Conservation (phyloP, 176 grass and related monocot genomes). For the Musa schizocarpa region DNA sequence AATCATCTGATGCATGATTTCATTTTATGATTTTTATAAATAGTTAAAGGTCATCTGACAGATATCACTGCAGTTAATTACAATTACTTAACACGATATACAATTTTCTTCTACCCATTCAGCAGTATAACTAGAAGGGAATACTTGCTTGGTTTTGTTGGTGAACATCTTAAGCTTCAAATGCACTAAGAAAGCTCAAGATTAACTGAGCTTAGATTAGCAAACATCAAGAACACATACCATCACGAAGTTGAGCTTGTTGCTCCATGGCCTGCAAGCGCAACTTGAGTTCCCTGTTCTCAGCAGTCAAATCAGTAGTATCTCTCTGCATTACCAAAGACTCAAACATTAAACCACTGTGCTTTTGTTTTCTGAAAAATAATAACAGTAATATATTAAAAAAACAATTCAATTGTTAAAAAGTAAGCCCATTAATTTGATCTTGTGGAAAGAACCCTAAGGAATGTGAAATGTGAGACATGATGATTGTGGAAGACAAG, state of each 20-base stretch:
- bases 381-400: too few species aligned
- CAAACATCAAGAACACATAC: conserved; percentile 25
- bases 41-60: too few species aligned
- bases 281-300: conserved; percentile 96
- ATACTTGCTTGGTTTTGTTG: too few species aligned
- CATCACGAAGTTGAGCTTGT: conserved; percentile 93
- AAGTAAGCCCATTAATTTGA: background rate
- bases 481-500: background rate
- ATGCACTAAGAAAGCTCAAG: background rate
- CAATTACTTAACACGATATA: too few species aligned
- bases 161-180: background rate
- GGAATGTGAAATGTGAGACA: background rate
- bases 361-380: background rate
- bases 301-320: conserved; percentile 66
- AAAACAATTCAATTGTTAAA: background rate
- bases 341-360: background rate
- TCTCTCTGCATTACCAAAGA: conserved; percentile 63
- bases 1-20: background rate
- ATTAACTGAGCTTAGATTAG: too few species aligned
- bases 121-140: too few species aligned
- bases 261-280: conserved; percentile 91
- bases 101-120: too few species aligned
- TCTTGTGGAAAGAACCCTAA: background rate
- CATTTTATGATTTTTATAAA: too few species aligned
- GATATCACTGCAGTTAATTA: too few species aligned